phyloP scores from a whole-genome alignment of 148 eudicot species.

The Suaeda aralocaspica region DNA sequence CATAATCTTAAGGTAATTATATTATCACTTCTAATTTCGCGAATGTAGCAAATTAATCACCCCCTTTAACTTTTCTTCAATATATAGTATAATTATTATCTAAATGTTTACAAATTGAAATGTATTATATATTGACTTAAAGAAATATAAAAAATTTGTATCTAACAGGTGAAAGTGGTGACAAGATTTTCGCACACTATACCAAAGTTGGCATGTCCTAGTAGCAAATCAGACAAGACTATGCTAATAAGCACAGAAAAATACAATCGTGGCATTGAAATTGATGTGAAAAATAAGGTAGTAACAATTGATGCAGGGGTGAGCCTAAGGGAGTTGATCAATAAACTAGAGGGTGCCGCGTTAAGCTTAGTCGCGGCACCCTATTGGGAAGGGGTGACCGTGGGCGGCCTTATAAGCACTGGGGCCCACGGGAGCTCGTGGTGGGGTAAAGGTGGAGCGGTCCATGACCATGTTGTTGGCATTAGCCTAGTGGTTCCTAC shows the following conservation, averaged over 20 bases:
- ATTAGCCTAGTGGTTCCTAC: slow-evolving; percentile 52
- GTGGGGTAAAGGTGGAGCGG: slow-evolving; percentile 80
- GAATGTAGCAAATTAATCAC: too few species aligned
- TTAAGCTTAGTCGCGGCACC: slow-evolving; percentile 72
- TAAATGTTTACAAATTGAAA: too few species aligned
- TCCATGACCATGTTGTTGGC: slow-evolving; percentile 73
- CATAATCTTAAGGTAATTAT: slow-evolving; percentile 33
- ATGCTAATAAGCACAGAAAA: slow-evolving; percentile 57
- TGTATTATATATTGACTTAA: too few species aligned
- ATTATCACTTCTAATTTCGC: too few species aligned
- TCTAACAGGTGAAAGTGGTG: slow-evolving; percentile 50
- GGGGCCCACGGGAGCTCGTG: slow-evolving; percentile 91
- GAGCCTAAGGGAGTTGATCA: slow-evolving; percentile 49
- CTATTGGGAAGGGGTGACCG: slow-evolving; percentile 82
- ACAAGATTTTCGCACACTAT: slow-evolving; percentile 75
- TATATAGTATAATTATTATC: too few species aligned
- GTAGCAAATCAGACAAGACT: slow-evolving; percentile 18
- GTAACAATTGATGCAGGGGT: slow-evolving; percentile 77
- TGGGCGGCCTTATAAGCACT: slow-evolving; percentile 58
- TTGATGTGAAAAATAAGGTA: slow-evolving; percentile 27
- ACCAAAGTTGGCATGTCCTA: slow-evolving; percentile 68
- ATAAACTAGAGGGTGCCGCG: slow-evolving; percentile 44
- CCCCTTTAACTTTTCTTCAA: too few species aligned
- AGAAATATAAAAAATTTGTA: too few species aligned
- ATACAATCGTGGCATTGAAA: slow-evolving; percentile 33